These are phyloP conservation scores for Russula vinacea DNA, from an alignment of 768 basidiomycete species.

Conservation along the genomic window DNA sequence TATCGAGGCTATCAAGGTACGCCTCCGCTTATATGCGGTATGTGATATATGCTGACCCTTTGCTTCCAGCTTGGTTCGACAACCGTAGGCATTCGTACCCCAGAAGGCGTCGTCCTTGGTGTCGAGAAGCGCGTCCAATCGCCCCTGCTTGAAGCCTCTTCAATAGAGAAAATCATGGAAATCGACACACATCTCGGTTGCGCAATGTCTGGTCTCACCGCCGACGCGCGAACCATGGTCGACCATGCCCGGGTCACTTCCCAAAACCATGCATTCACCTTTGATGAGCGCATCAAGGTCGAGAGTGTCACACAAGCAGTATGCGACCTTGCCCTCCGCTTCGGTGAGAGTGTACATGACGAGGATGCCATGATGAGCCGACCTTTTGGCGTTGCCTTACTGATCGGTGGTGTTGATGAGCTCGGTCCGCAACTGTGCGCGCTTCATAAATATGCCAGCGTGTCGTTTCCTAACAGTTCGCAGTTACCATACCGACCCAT, in stretches of 20 bases:
- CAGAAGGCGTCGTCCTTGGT: slow-evolving; percentile 86
- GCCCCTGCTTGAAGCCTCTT: slow-evolving; percentile 88
- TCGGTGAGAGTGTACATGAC: slow-evolving; percentile 98
- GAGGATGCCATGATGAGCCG: slow-evolving; percentile 99
- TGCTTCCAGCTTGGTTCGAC: slow-evolving; percentile 85
- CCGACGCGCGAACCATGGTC: slow-evolving; percentile 98
- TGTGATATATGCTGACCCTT: slow-evolving; percentile 11
- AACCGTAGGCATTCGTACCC: slow-evolving; percentile 91
- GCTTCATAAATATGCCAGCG: background rate
- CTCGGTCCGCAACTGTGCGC: slow-evolving; percentile 91
- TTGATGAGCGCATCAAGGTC: slow-evolving; percentile 94
- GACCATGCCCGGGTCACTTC: slow-evolving; percentile 98
- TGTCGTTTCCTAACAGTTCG: background rate
- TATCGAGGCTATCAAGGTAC: slow-evolving; percentile 96
- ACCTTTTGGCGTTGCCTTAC: slow-evolving; percentile 94
- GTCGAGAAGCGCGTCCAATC: slow-evolving; percentile 99
- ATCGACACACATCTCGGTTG: slow-evolving; percentile 95
- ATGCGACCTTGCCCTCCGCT: slow-evolving; percentile 93
- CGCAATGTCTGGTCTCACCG: slow-evolving; percentile 96
- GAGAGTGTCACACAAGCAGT: slow-evolving; percentile 98
- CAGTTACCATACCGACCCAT: slow-evolving; percentile 98
- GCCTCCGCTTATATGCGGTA: slow-evolving; percentile 19
- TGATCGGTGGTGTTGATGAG: slow-evolving; percentile 98
- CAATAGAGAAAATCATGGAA: slow-evolving; percentile 99
- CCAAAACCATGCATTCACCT: slow-evolving; percentile 94